phyloP scores from a whole-genome alignment of 148 eudicot genomes.

The Chenopodium formosanum region DNA sequence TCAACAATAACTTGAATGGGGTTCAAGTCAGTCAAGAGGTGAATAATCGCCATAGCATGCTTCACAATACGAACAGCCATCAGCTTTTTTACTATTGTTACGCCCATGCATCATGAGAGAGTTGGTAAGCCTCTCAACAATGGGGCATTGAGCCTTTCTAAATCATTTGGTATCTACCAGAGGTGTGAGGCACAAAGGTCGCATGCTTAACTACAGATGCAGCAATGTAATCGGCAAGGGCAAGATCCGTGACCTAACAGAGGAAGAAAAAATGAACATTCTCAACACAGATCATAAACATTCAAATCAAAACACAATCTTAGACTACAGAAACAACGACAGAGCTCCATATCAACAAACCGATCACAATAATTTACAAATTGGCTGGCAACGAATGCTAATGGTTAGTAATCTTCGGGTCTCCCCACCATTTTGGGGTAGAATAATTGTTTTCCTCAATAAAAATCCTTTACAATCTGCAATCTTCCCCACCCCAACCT shows the following conservation, averaged over 20 bases:
- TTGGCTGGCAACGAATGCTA: not conserved
- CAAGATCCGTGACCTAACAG: slow-evolving; percentile 30
- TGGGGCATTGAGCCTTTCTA: slow-evolving; percentile 39
- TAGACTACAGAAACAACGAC: not conserved
- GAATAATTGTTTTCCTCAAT: too few species aligned
- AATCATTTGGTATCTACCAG: slow-evolving; percentile 33
- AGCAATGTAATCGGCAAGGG: slow-evolving; percentile 32
- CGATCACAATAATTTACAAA: too few species aligned
- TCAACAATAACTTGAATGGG: slow-evolving; percentile 36
- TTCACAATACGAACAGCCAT: slow-evolving; percentile 38
- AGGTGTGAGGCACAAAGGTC: slow-evolving; percentile 34
- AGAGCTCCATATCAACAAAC: not conserved
- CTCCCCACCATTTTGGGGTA: not conserved
- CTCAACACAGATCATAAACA: too few species aligned
- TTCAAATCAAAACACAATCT: too few species aligned
- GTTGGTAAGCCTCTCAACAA: slow-evolving; percentile 36
- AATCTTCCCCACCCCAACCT: too few species aligned
- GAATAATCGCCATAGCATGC: slow-evolving; percentile 38
- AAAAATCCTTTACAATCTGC: too few species aligned
- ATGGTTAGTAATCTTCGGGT: not conserved
- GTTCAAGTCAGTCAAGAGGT: slow-evolving; percentile 34
- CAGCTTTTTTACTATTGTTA: slow-evolving; percentile 38
- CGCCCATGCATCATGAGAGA: slow-evolving; percentile 40
- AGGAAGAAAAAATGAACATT: not conserved
- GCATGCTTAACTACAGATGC: slow-evolving; percentile 32